Percentiles rank a stretch among this genome's conserved stretches.
phyloP scores from a whole-genome alignment of 345 rosid genomes.

The Combretum micranthum region DNA sequence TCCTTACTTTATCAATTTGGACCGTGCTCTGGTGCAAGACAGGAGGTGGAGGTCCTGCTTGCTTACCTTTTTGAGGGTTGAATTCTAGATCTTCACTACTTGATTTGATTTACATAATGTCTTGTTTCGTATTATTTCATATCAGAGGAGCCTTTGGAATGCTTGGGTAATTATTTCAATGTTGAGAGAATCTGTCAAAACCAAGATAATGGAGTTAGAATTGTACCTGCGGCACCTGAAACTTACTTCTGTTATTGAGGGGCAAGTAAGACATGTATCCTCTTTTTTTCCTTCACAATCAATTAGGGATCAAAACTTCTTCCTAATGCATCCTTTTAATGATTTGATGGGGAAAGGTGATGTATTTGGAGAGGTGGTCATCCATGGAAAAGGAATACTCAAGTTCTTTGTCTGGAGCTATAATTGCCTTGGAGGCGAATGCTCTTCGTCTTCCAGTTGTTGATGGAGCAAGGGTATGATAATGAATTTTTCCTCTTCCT shows the following conservation, averaged over 20 bases:
- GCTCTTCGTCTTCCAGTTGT: conserved; percentile 72
- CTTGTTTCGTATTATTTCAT: neutral
- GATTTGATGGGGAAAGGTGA: conserved; percentile 33
- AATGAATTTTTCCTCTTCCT: neutral
- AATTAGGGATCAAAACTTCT: neutral
- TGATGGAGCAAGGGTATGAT: conserved; percentile 52
- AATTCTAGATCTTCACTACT: neutral
- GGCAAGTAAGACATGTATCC: conserved; percentile 40
- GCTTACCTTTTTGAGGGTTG: neutral
- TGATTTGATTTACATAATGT: neutral
- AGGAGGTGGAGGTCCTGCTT: no score
- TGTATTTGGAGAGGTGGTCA: conserved; percentile 44
- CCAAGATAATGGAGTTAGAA: conserved; percentile 51
- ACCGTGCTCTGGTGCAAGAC: no score
- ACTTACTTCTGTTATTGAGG: conserved; percentile 44
- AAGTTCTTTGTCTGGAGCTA: conserved; percentile 54
- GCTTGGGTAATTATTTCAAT: conserved; percentile 41
- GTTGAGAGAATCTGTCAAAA: conserved; percentile 51
- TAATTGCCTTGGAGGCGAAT: conserved; percentile 60
- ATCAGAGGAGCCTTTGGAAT: conserved; percentile 50
- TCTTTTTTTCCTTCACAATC: neutral
- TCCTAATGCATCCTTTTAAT: neutral
- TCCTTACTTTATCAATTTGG: no score
- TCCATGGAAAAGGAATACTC: conserved; percentile 39
- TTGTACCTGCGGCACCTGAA: conserved; percentile 47